Percentiles rank a stretch among this genome's conserved stretches.
Conservation (phyloP, 176 grass and related monocot genomes). For the Carex parvula region DNA sequence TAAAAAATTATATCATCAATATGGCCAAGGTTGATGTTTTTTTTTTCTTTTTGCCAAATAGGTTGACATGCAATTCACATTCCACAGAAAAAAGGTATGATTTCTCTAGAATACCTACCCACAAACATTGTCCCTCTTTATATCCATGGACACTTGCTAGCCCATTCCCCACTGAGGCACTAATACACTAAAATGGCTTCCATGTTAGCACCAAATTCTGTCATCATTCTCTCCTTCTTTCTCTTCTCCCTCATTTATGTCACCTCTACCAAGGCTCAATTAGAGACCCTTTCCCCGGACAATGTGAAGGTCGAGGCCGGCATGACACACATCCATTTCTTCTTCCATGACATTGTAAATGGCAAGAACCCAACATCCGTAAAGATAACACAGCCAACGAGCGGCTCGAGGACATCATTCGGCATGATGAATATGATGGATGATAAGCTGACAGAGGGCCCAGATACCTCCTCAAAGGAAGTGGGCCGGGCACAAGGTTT, state of each 20-base stretch:
- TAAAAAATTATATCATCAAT: background rate
- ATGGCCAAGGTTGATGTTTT: too few species aligned
- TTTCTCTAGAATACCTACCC: background rate
- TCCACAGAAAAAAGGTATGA: background rate
- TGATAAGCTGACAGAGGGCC: constrained; percentile 53
- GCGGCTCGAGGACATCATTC: constrained; percentile 24
- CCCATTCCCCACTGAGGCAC: background rate
- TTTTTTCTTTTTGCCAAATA: too few species aligned
- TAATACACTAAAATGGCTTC: constrained; percentile 26
- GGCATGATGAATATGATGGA: constrained; percentile 57
- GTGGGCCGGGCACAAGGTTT: constrained; percentile 59
- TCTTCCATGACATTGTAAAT: constrained; percentile 73
- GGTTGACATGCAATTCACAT: background rate
- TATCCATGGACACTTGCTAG: background rate
- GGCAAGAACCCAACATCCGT: constrained; percentile 49
- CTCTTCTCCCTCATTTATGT: constrained; percentile 3
- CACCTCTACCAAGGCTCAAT: constrained; percentile 1
- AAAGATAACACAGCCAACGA: background rate
- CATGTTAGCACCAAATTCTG: background rate
- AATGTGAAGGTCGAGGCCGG: constrained; percentile 8
- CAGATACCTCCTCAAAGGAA: constrained; percentile 22
- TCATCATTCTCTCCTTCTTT: background rate
- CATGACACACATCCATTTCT: constrained; percentile 70
- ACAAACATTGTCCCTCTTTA: background rate
- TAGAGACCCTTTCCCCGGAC: background rate